Base-by-base conservation (phyloP, 2,329 filamentous ascomycete genomes). In the Botrytis pseudocinerea region DNA sequence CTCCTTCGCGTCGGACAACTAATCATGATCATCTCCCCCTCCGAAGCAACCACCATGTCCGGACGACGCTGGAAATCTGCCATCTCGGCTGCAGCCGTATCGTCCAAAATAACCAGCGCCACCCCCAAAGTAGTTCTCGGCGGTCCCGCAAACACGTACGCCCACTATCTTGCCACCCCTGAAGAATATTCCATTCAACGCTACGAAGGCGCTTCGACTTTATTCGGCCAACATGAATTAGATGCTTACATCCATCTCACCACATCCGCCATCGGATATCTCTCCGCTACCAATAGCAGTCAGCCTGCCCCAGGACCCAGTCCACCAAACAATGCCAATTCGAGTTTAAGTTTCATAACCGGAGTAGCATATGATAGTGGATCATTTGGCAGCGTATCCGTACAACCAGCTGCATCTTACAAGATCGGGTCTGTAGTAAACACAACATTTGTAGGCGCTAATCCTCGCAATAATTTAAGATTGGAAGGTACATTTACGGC, bases 1-100 rank as follows among this genome's bases (percentile, higher is more conserved):
- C 86, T 92, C 57, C 86, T 98, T 46, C 92, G 95, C 14, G 91
- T 96, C 0, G 95, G 95, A 0, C 92, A 96, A 79, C 84, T 98
- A 14, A 86, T 97, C 75, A 91, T 97, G 76, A 90, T 98, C 75
- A 88, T 97, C 40, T 92, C 91, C 35, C 92, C 94, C 0, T 93
- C 93, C 54, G 95, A 98, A 82, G 93, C 93, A 1, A 96, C 92
- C 0, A 97, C 95, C 9, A 98, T 98, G 95, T 89, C 93, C 1
- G 95, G 95, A 0, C 88, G 95, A 28, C 88, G 95, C 44, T 98
- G 95, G 95, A 92, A 91, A 79, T 86, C 88, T 22, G 90, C 93
- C 1, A 75, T 80, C 20, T 72, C 78, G 20, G 85, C 95, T 22
- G 78, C 78, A 0, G 82, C 87, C 9, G 69, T 71, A 16, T 71